Evolutionary conservation across 202 grass and related monocot genomes (phyloP), one percentile per base, ranked within the genome.

Genomic region (Cymbopogon flexuosus): DNA sequence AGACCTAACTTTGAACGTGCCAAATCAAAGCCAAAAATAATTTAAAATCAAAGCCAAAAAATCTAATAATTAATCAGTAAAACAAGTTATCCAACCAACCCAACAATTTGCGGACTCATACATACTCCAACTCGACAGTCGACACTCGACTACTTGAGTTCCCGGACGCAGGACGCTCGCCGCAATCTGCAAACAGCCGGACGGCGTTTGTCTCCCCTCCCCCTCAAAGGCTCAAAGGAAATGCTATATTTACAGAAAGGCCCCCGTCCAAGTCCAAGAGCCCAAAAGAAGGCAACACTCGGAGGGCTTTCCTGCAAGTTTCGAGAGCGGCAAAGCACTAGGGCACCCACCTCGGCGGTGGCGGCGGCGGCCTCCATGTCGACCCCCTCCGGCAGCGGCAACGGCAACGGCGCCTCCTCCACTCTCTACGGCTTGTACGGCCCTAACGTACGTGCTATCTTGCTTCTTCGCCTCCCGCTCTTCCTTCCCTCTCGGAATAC

Each of bases 341-440:
- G 60, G 14, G n/a, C 31, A 19, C 10, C 45, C 56, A 2, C 79
- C 22, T 10, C 57, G 45, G 2, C 41, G 70, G 2, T 11, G 59
- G 70, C 69, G 71, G 70, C 69, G 71, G 46, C 64, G 39, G 39
- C 6, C 66, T 27, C 47, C 58, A 89, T 85, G 83, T 72, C 87
- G 73, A 27, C 9, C 18, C 8, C 67, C 33, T 78, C 78, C 18
- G 83, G 78, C 21, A 34, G 10, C 73, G 73, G 65, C 18, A 58
- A n/a, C 61, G 6, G n/a, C 56, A 1, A 6, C 7, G 54, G 6
- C 2, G 1, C 19, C 10, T 60, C 69, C 66, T 74, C 40, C 52
- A 49, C 79, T 4, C 91, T 93, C 64, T 95, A 86, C 82, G 82
- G 88, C 22, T 45, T 98, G 18, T 93, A 93, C 37, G 92, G 92